Conservation (phyloP, 2,329 filamentous ascomycete genomes). For the Biscogniauxia marginata region DNA sequence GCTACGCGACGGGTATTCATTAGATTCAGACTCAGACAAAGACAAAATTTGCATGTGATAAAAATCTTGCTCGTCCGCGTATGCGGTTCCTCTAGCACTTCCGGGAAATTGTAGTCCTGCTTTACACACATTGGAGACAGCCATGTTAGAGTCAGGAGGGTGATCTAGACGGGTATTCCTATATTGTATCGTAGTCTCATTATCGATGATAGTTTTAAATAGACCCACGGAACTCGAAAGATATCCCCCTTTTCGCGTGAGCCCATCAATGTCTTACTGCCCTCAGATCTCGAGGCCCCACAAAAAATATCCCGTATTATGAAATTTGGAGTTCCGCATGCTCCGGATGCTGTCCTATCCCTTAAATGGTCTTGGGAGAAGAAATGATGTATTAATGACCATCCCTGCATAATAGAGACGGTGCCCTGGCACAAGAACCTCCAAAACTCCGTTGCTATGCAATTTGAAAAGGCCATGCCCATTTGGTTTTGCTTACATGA, state of each 20-base stretch:
- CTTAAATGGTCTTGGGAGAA: neutral
- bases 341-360: neutral
- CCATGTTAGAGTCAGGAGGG: conserved; percentile 21
- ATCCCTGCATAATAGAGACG: conserved; percentile 1
- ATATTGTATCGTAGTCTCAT: conserved; percentile 21
- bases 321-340: neutral
- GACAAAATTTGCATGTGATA: conserved; percentile 4
- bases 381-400: conserved; percentile 5
- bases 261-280: conserved; percentile 15
- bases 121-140: conserved; percentile 1
- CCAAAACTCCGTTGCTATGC: conserved; percentile 34
- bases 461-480: conserved; percentile 9
- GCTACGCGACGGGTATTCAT: conserved; percentile 2
- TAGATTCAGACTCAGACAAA: conserved; percentile 5
- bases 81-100: conserved; percentile 7
- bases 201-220: conserved; percentile 11
- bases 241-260: conserved; percentile 8
- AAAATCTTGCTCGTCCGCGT: neutral
- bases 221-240: conserved; percentile 9
- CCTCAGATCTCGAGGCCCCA: neutral
- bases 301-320: neutral
- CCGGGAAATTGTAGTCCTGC: conserved; percentile 2
- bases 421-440: conserved; percentile 5
- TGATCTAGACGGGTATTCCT: conserved; percentile 26
- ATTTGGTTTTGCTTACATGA: neutral